Evolutionary conservation across 2,329 filamentous ascomycete genomes (phyloP).

Genomic region (Monascus ruber): DNA sequence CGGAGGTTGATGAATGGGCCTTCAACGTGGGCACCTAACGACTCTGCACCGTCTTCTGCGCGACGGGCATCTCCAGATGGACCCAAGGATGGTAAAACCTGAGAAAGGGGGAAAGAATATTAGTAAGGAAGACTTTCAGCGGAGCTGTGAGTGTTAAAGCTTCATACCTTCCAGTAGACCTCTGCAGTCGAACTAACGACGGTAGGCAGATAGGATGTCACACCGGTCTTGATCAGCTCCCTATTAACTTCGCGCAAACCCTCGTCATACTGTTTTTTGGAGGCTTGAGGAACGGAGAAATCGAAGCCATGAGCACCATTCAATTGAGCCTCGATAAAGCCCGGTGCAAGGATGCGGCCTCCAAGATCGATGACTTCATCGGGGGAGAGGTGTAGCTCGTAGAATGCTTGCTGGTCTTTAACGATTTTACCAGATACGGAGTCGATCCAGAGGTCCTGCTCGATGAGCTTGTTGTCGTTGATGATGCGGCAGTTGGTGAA

Average conservation of each 20-base stretch:
- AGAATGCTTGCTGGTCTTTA: slow-evolving; percentile 51
- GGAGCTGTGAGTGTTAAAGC: neutral
- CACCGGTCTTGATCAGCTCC: slow-evolving; percentile 62
- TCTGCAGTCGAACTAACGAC: slow-evolving; percentile 63
- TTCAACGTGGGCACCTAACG: slow-evolving; percentile 81
- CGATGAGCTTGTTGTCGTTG: slow-evolving; percentile 54
- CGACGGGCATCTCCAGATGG: slow-evolving; percentile 53
- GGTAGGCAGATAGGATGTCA: slow-evolving; percentile 80
- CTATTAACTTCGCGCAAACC: slow-evolving; percentile 61
- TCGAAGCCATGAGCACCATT: slow-evolving; percentile 92
- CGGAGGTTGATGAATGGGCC: slow-evolving; percentile 74
- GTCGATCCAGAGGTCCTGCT: slow-evolving; percentile 81
- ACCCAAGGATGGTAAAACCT: slow-evolving; percentile 61
- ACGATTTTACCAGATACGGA: slow-evolving; percentile 72
- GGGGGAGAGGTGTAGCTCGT: slow-evolving; percentile 41
- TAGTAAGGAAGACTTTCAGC: too few species aligned
- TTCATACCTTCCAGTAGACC: slow-evolving; percentile 61
- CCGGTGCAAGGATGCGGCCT: slow-evolving; percentile 72
- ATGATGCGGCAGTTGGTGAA: slow-evolving; percentile 80
- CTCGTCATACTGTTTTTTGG: slow-evolving; percentile 58
- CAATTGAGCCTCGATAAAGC: slow-evolving; percentile 82
- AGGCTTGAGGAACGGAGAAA: slow-evolving; percentile 63
- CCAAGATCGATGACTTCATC: slow-evolving; percentile 67
- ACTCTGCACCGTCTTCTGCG: slow-evolving; percentile 64
- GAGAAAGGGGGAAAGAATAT: neutral